A percentile compares a stretch with the other conserved stretches of the same genome.
These are phyloP conservation scores for Herpetomonas samuelpessoai DNA, from an alignment of 208 protist species.

Conservation along the genomic window DNA sequence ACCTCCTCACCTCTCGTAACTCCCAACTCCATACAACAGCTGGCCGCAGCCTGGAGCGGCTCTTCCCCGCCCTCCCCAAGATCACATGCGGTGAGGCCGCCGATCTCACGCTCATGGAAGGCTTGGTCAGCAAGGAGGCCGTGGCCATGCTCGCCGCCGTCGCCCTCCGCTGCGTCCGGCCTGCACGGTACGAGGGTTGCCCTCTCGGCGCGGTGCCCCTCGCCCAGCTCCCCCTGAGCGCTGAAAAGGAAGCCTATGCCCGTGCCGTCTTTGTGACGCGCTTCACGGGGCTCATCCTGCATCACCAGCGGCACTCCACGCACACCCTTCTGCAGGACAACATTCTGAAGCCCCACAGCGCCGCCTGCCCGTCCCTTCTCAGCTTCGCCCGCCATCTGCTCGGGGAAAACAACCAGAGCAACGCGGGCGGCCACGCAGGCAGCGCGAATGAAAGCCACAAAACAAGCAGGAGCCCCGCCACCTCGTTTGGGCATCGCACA, in stretches of 20 bases:
- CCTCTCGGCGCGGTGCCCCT: not conserved
- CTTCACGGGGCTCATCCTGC: not conserved
- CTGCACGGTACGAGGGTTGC: not conserved
- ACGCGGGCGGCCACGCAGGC: too few species aligned
- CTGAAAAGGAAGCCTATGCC: not conserved
- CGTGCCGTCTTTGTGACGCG: slow-evolving; percentile 5
- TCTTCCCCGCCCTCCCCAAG: not conserved
- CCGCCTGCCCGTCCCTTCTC: not conserved
- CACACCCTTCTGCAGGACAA: slow-evolving; percentile 6
- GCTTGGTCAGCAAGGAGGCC: not conserved
- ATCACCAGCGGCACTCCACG: not conserved
- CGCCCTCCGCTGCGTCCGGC: not conserved
- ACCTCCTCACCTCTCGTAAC: not conserved
- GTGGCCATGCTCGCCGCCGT: not conserved
- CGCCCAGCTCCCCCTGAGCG: not conserved
- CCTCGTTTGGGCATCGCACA: not conserved
- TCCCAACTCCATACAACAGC: not conserved
- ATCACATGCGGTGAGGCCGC: not conserved
- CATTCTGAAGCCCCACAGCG: slow-evolving; percentile 8
- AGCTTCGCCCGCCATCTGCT: not conserved
- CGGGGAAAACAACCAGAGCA: not conserved
- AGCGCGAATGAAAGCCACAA: too few species aligned
- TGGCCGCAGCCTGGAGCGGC: not conserved
- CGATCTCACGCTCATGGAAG: not conserved
- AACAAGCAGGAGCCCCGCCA: too few species aligned